Evolutionary conservation across 2,329 filamentous ascomycete species (phyloP), one percentile per base, ranked within the genome.

Genomic region (Aspergillus sp.): DNA sequence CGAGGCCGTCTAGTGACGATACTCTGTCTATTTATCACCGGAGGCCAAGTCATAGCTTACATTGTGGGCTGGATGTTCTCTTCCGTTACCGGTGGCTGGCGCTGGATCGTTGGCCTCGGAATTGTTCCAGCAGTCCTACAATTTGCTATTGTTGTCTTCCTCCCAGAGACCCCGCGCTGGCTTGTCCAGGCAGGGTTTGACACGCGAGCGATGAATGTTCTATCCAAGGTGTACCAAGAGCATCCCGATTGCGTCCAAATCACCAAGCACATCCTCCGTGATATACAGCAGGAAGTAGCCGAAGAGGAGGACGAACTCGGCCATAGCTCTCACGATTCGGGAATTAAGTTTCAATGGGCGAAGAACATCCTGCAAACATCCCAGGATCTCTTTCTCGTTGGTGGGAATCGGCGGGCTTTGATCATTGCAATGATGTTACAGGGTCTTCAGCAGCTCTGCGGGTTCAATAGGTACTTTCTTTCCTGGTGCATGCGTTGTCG

Each of bases 121-220:
- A 88, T 88, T 8, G 56, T 87, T 22, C 93, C 93, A 0, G 92
- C 91, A 0, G 69, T 82, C 0, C 50, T 91, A 3, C 93, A 96
- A 68, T 81, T 83, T 4, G 67, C 78, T 0, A 74, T 95, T 50
- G 74, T 96, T 53, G 61, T 84, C 2, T 77, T 84, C 47, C 87
- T 96, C 82, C 91, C 91, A 0, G 93, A 97, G 72, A 95, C 89
- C 11, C 93, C 93, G 32, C 80, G 93, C 20, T 96, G 90, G 87
- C 79, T 96, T 19, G 85, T 95, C 17, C 86, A 85, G 66, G 83
- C 80, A 3, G 87, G 85, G 1, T 77, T 79, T 45, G 78, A 79
- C 3, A 75, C 75, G 3, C 80, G 82, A 54, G 93, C 91, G 3
- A 81, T 80, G 55, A 64, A 62, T 3, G 84, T 96, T 2, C 74